Conservation (phyloP, 352 stramenopile genomes). For the Globisporangium spiculum region DNA sequence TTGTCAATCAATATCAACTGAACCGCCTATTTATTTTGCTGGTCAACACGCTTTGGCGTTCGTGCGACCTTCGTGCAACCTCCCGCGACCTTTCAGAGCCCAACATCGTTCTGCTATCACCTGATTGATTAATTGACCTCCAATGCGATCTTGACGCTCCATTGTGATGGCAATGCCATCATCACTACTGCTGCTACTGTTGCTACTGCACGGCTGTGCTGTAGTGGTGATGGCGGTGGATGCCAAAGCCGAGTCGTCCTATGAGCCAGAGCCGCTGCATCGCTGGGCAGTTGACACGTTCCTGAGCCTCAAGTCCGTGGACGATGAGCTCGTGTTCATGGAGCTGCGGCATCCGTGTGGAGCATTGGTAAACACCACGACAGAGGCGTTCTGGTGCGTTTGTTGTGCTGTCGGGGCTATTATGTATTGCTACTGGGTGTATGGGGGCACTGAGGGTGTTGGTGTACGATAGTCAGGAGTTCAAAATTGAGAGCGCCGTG, state of each 20-base stretch:
- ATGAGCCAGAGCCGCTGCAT: not conserved
- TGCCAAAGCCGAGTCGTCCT: not conserved
- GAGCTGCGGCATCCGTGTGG: not conserved
- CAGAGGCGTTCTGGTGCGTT: not conserved
- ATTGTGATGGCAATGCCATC: not conserved
- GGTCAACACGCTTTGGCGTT: conserved; percentile 8
- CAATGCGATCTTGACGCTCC: not conserved
- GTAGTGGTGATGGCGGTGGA: not conserved
- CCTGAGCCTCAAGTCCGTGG: not conserved
- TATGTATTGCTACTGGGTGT: not conserved
- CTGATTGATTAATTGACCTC: not conserved
- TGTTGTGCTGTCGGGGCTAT: not conserved
- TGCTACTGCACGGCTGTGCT: not conserved
- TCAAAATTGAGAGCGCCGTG: not conserved
- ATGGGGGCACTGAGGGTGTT: not conserved
- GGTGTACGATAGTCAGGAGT: not conserved
- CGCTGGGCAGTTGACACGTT: not conserved
- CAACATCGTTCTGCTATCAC: no score
- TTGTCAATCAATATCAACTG: not conserved
- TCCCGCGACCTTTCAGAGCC: not conserved
- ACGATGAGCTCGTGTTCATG: not conserved
- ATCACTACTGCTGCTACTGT: not conserved
- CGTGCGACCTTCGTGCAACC: conserved; percentile 14
- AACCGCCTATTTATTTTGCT: not conserved
- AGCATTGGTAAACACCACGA: not conserved